Percentiles rank a stretch among this genome's conserved stretches.
Evolutionary conservation across 768 basidiomycete species (phyloP).

Genomic region (Chalciporus chontae): DNA sequence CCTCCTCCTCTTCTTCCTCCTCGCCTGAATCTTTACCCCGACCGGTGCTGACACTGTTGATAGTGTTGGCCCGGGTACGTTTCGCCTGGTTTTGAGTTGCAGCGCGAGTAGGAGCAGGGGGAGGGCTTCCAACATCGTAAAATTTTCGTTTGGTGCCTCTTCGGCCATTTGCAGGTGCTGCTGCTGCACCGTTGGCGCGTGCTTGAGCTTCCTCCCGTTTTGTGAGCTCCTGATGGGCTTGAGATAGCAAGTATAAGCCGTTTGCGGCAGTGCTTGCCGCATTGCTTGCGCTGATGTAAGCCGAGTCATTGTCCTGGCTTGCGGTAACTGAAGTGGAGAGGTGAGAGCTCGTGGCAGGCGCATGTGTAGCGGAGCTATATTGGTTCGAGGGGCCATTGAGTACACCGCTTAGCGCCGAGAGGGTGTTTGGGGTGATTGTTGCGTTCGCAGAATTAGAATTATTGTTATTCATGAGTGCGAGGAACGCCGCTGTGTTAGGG

Average conservation of each 20-base stretch:
- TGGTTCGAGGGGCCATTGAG: slow-evolving; percentile 42
- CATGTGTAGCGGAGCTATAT: slow-evolving; percentile 29
- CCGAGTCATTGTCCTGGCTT: slow-evolving; percentile 30
- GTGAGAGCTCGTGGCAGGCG: slow-evolving; percentile 33
- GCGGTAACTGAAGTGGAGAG: slow-evolving; percentile 34
- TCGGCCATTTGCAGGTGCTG: slow-evolving; percentile 29
- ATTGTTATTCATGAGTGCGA: slow-evolving; percentile 81
- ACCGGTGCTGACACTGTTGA: slow-evolving; percentile 27
- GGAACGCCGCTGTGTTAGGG: slow-evolving; percentile 88
- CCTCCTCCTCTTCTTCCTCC: slow-evolving; percentile 37
- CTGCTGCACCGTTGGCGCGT: slow-evolving; percentile 44
- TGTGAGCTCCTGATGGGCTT: slow-evolving; percentile 94
- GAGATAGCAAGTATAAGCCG: slow-evolving; percentile 88
- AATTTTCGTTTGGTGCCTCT: slow-evolving; percentile 72
- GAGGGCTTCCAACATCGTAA: slow-evolving; percentile 44
- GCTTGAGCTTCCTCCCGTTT: slow-evolving; percentile 88
- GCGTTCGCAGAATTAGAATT: slow-evolving; percentile 33
- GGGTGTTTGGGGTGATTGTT: slow-evolving; percentile 59
- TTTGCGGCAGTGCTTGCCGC: slow-evolving; percentile 77
- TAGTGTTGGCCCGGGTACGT: slow-evolving; percentile 38
- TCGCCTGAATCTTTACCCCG: slow-evolving; percentile 37
- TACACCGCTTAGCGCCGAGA: slow-evolving; percentile 67
- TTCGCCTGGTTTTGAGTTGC: slow-evolving; percentile 28
- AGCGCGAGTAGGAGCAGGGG: slow-evolving; percentile 26
- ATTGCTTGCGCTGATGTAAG: slow-evolving; percentile 45